Evolutionary conservation across 2,329 filamentous ascomycete genomes (phyloP).

Genomic region (Cercospora sp.): DNA sequence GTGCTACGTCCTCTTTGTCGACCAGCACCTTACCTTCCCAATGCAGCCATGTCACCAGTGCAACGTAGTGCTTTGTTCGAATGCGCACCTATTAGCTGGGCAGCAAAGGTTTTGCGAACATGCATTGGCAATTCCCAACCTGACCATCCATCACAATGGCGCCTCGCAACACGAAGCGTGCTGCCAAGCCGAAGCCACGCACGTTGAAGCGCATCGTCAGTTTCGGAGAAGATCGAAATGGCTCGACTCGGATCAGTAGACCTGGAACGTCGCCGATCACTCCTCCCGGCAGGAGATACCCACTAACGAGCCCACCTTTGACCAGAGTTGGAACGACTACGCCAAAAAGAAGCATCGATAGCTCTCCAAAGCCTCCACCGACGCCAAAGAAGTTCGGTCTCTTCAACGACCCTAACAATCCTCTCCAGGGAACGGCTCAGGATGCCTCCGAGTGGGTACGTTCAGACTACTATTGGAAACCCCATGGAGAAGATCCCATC

Average conservation of each 20-base stretch:
- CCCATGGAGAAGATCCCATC: neutral
- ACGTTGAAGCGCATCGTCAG: constrained; percentile 4
- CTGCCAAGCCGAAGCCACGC: neutral
- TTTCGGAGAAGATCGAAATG: constrained; percentile 10
- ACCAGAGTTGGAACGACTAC: neutral
- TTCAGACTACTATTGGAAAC: neutral
- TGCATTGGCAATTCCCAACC: neutral
- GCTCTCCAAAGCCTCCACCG: neutral
- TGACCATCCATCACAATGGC: neutral
- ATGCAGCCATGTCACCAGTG: neutral
- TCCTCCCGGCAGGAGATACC: constrained; percentile 3
- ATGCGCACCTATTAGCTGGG: neutral
- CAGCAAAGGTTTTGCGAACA: neutral
- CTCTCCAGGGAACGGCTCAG: neutral
- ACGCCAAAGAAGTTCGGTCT: neutral
- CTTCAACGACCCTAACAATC: neutral
- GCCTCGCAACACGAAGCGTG: neutral
- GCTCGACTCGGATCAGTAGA: neutral
- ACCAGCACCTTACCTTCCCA: neutral
- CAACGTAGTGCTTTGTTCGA: neutral
- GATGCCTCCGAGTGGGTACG: neutral
- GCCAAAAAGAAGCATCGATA: neutral
- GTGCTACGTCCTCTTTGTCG: neutral
- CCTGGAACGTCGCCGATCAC: constrained; percentile 9
- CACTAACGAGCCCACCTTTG: constrained; percentile 1